Conservation (phyloP, 2,329 filamentous ascomycete genomes). For the Calonectria pseudoturangicola region DNA sequence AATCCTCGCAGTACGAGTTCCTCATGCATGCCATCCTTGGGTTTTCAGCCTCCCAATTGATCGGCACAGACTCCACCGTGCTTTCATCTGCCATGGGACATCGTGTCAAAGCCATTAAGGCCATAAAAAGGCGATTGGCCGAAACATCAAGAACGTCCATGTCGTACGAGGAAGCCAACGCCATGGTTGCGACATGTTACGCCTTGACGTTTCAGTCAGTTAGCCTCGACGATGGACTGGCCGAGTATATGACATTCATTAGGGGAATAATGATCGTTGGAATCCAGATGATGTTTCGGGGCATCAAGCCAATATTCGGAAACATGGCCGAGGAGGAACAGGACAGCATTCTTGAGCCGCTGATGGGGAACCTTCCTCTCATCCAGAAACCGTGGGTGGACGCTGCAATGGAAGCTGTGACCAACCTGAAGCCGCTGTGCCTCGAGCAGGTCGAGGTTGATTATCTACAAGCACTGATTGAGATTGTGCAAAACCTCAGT, state of each 20-base stretch:
- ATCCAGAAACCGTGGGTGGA: slow-evolving; percentile 68
- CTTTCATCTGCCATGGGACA: slow-evolving; percentile 76
- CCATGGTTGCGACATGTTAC: slow-evolving; percentile 75
- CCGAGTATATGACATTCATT: slow-evolving; percentile 77
- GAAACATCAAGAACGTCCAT: slow-evolving; percentile 63
- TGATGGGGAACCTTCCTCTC: slow-evolving; percentile 67
- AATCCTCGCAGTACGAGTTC: slow-evolving; percentile 72
- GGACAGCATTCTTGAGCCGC: slow-evolving; percentile 64
- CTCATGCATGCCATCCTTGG: slow-evolving; percentile 83
- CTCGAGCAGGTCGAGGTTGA: slow-evolving; percentile 64
- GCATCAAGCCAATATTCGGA: slow-evolving; percentile 70
- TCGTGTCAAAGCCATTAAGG: slow-evolving; percentile 78
- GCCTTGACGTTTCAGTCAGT: slow-evolving; percentile 76
- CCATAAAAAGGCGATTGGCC: slow-evolving; percentile 74
- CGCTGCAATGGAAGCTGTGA: slow-evolving; percentile 66
- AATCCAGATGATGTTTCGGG: slow-evolving; percentile 71
- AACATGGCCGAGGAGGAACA: slow-evolving; percentile 66
- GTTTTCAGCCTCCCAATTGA: slow-evolving; percentile 79
- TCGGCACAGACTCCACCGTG: slow-evolving; percentile 70
- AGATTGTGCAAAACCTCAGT: slow-evolving; percentile 71
- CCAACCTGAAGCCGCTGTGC: slow-evolving; percentile 66
- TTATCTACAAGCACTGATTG: slow-evolving; percentile 67
- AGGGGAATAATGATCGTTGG: slow-evolving; percentile 74
- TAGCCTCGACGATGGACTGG: slow-evolving; percentile 73
- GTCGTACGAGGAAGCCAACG: slow-evolving; percentile 73